Percentiles rank a stretch among this genome's conserved stretches.
Conservation (phyloP, 345 rosid genomes). For the Lumnitzera racemosa region DNA sequence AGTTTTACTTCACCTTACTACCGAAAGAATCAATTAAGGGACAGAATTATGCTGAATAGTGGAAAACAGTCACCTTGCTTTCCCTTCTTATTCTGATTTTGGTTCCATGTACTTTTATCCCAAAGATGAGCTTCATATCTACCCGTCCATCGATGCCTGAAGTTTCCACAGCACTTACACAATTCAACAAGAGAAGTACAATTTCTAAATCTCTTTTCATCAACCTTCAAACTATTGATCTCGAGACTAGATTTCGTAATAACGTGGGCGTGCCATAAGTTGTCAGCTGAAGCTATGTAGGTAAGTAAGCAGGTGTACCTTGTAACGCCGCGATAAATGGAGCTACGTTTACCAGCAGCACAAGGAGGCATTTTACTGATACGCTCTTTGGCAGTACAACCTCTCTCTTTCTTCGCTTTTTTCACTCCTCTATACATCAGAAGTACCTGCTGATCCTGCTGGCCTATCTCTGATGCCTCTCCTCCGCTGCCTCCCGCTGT, state of each 20-base stretch:
- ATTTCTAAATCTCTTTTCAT: too few relatives aligned
- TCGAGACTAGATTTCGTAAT: too few relatives aligned
- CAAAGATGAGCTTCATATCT: slow-evolving; percentile 99
- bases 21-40: too few relatives aligned
- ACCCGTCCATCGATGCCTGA: slow-evolving; percentile 99
- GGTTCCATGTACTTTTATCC: slow-evolving; percentile 99
- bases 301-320: slow-evolving; percentile 30
- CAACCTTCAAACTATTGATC: too few relatives aligned
- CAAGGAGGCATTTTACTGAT: slow-evolving; percentile 98
- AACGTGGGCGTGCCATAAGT: too few relatives aligned
- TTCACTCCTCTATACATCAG: slow-evolving; percentile 55
- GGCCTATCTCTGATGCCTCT: slow-evolving; percentile 15
- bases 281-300: too few relatives aligned
- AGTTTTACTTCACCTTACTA: too few relatives aligned
- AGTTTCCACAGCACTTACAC: slow-evolving; percentile 8
- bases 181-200: not conserved
- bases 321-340: slow-evolving; percentile 98
- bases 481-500: slow-evolving; percentile 19
- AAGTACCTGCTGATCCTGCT: slow-evolving; percentile 58
- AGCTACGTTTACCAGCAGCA: slow-evolving; percentile 97
- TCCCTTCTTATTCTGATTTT: slow-evolving; percentile 97
- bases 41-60: not conserved
- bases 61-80: slow-evolving; percentile 66
- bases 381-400: slow-evolving; percentile 97
- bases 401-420: slow-evolving; percentile 95